phyloP scores from a whole-genome alignment of 2,329 filamentous ascomycete species.

The Cylindrodendrum hubeiense region DNA sequence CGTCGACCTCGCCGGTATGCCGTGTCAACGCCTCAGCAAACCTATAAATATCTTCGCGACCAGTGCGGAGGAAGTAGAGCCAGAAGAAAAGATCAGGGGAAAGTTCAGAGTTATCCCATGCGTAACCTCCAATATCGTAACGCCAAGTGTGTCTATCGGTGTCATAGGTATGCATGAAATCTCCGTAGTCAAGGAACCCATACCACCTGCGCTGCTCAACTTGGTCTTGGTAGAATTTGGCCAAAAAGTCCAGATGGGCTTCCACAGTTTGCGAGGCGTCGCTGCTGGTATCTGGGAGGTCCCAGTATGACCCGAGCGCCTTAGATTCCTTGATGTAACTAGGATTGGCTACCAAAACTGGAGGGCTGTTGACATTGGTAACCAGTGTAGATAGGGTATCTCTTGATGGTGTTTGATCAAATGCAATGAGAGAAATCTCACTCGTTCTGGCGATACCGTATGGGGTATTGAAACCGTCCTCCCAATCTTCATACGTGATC shows the following conservation, averaged over 20 bases:
- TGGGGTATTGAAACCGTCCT: conserved; percentile 66
- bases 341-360: conserved; percentile 61
- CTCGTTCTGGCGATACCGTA: conserved; percentile 70
- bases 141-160: conserved; percentile 69
- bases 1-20: conserved; percentile 72
- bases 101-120: conserved; percentile 75
- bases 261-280: conserved; percentile 56
- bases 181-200: conserved; percentile 72
- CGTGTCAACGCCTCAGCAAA: conserved; percentile 70
- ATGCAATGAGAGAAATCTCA: conserved; percentile 66
- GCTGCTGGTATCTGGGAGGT: conserved; percentile 49
- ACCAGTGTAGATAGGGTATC: conserved; percentile 59
- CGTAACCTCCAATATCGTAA: conserved; percentile 73
- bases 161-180: conserved; percentile 74
- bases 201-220: conserved; percentile 71
- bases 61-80: conserved; percentile 72
- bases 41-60: conserved; percentile 67
- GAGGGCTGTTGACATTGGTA: conserved; percentile 62
- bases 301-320: conserved; percentile 69
- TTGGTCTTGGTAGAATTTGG: conserved; percentile 67
- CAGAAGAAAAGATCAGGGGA: conserved; percentile 74
- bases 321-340: conserved; percentile 64
- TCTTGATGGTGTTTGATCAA: conserved; percentile 63
- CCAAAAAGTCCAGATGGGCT: conserved; percentile 66
- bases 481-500: conserved; percentile 74